phyloP scores from a whole-genome alignment of 352 stramenopile genomes.

The Globisporangium orthogonon region DNA sequence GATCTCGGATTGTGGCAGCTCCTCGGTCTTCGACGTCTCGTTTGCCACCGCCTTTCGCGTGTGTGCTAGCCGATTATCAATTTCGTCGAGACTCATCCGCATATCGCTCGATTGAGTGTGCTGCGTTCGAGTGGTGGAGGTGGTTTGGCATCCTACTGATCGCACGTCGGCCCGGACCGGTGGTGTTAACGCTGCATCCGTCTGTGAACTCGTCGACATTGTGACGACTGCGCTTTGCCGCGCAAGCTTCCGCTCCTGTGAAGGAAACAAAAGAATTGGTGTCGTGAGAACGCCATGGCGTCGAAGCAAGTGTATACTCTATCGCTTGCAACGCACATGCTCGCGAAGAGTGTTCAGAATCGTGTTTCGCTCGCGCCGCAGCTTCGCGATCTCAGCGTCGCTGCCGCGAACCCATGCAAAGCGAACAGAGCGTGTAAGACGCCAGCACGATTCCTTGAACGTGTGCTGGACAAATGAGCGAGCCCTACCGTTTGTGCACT shows the following conservation, averaged over 20 bases:
- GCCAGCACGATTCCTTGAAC: background rate
- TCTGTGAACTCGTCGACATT: conserved; percentile 17
- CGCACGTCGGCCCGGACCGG: background rate
- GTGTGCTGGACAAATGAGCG: background rate
- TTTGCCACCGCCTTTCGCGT: background rate
- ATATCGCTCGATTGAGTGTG: conserved; percentile 1
- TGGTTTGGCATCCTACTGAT: conserved; percentile 8
- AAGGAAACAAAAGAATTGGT: background rate
- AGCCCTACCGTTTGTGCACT: conserved; percentile 28
- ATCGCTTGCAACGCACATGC: conserved; percentile 12
- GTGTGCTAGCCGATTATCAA: conserved; percentile 9
- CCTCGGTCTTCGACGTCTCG: background rate
- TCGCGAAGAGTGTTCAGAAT: conserved; percentile 54
- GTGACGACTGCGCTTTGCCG: conserved; percentile 8
- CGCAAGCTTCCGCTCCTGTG: conserved; percentile 28
- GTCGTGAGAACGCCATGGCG: background rate
- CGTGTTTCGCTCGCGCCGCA: conserved; percentile 59
- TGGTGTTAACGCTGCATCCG: conserved; percentile 2
- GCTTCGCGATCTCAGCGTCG: conserved; percentile 45
- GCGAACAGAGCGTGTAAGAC: background rate
- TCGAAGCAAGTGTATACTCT: background rate
- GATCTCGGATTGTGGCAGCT: conserved; percentile 20
- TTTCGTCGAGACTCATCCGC: conserved; percentile 29
- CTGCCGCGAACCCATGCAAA: conserved; percentile 17
- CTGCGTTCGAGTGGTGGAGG: background rate